phyloP scores from a whole-genome alignment of 306 rosid species.

The Datisca glomerata region DNA sequence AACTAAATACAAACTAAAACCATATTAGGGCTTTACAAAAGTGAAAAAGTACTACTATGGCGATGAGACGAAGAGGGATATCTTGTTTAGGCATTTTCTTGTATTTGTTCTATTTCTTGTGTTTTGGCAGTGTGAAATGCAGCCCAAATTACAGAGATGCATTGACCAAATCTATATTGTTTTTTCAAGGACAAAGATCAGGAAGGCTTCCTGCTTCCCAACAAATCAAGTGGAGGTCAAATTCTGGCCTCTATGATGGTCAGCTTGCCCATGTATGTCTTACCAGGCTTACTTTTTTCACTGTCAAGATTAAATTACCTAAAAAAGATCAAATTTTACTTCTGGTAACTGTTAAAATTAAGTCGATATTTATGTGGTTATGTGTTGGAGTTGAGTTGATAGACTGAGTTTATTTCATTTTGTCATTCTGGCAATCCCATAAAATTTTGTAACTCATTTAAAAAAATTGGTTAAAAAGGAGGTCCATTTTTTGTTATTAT shows the following conservation, averaged over 20 bases:
- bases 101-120: neutral
- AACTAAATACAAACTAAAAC: neutral
- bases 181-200: conserved; percentile 89
- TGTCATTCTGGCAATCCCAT: too few species aligned
- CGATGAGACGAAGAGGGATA: neutral
- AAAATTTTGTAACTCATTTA: too few species aligned
- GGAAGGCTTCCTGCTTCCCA: conserved; percentile 54
- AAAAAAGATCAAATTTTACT: neutral
- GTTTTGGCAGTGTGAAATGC: neutral
- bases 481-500: too few species aligned
- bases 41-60: neutral
- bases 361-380: too few species aligned
- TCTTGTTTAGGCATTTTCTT: neutral
- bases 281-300: neutral
- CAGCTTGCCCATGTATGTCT: conserved; percentile 41
- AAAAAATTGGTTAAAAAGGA: too few species aligned
- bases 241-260: conserved; percentile 69
- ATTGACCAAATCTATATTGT: conserved; percentile 60
- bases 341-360: too few species aligned
- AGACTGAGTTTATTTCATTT: too few species aligned
- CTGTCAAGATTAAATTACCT: too few species aligned
- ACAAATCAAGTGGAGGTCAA: conserved; percentile 55
- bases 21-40: neutral
- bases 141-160: conserved; percentile 65
- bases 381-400: too few species aligned